These are phyloP conservation scores for Microdochium trichocladiopsis DNA, from an alignment of 2,329 filamentous ascomycete genomes.

Conservation along the genomic window DNA sequence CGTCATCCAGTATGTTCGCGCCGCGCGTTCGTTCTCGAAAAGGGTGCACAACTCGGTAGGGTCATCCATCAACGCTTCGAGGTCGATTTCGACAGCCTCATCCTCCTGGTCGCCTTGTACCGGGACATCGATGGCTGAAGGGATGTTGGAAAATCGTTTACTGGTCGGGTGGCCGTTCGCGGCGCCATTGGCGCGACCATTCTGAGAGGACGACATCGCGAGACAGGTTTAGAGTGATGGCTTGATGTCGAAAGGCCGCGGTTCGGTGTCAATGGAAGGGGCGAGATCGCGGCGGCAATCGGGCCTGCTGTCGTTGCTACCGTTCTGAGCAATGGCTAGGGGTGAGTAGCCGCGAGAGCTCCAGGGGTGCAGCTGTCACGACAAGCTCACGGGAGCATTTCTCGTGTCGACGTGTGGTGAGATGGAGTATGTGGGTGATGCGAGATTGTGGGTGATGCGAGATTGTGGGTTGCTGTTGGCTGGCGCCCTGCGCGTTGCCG, in stretches of 20 bases:
- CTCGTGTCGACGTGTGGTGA: background rate
- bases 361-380: background rate
- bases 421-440: background rate
- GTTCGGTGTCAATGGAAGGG: background rate
- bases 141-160: conserved; percentile 58
- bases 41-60: conserved; percentile 91
- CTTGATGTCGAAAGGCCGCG: too few relatives aligned
- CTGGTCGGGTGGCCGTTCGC: conserved; percentile 29
- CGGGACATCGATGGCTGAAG: conserved; percentile 58
- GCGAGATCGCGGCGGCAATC: background rate
- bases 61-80: conserved; percentile 86
- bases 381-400: background rate
- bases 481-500: background rate
- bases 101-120: conserved; percentile 59
- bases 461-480: background rate
- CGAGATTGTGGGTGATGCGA: background rate
- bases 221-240: conserved; percentile 3
- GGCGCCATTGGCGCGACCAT: conserved; percentile 34
- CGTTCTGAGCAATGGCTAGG: background rate
- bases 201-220: conserved; percentile 32
- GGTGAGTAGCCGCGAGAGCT: background rate
- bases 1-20: conserved; percentile 95
- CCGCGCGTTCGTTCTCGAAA: conserved; percentile 87
- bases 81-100: conserved; percentile 83
- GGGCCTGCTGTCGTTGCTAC: background rate